A percentile compares a stretch with the other conserved stretches of the same genome.
Evolutionary conservation across 495 filamentous ascomycete species (phyloP).

Genomic region (Podospora conica): DNA sequence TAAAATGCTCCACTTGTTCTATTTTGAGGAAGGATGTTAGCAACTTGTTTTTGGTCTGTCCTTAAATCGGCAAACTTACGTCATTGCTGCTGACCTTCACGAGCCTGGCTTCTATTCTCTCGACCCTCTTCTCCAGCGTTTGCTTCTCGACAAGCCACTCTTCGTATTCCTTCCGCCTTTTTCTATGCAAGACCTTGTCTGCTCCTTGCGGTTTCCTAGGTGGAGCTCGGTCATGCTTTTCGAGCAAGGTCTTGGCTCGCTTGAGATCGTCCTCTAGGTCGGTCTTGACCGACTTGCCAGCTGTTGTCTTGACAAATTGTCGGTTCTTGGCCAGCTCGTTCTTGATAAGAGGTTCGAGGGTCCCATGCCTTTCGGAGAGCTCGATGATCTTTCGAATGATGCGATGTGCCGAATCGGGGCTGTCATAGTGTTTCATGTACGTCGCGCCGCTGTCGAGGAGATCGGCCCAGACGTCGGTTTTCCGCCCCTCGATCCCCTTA

Average conservation of each 20-base stretch:
- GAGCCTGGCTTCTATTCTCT: constrained; percentile 2
- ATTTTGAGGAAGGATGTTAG: too few species aligned
- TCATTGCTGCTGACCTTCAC: background rate
- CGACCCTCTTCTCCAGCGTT: constrained; percentile 2
- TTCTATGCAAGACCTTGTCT: background rate
- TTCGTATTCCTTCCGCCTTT: background rate
- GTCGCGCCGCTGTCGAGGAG: background rate
- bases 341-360: constrained; percentile 6
- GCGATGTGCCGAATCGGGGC: background rate
- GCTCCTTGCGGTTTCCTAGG: background rate
- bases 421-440: background rate
- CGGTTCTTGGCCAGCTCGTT: constrained; percentile 2
- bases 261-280: constrained; percentile 2
- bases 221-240: background rate
- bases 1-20: too few species aligned
- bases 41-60: too few species aligned
- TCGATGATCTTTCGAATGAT: constrained; percentile 3
- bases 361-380: constrained; percentile 2
- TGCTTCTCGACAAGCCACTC: background rate
- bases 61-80: background rate
- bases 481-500: background rate
- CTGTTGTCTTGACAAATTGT: background rate
- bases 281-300: constrained; percentile 2
- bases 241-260: background rate
- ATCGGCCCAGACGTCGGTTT: constrained; percentile 3